These are phyloP conservation scores for Themeda triandra DNA, from an alignment of 176 grass and related monocot genomes.

Conservation along the genomic window DNA sequence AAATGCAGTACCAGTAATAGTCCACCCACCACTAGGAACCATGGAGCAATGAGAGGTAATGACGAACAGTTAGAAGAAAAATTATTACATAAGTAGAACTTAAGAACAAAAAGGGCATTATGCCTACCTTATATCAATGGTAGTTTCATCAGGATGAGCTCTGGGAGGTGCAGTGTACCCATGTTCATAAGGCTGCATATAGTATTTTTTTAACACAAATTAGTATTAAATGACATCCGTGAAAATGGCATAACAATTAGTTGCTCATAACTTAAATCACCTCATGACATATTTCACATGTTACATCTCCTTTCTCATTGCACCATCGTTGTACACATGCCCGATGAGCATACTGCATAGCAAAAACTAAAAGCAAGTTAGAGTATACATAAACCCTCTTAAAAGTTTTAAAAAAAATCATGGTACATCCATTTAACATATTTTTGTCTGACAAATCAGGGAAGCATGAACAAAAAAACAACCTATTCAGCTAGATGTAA, in stretches of 20 bases:
- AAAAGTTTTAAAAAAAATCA: background rate
- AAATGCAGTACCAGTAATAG: conserved; percentile 57
- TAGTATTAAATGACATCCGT: background rate
- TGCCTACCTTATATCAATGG: conserved; percentile 80
- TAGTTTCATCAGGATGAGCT: conserved; percentile 70
- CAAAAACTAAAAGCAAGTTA: conserved; percentile 27
- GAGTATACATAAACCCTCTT: background rate
- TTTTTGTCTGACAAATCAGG: background rate
- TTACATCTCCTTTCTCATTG: conserved; percentile 90
- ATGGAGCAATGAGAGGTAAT: conserved; percentile 22
- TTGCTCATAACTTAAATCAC: conserved; percentile 24
- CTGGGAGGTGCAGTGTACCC: conserved; percentile 82
- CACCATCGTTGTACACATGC: conserved; percentile 87
- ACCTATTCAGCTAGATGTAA: background rate
- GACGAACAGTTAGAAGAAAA: background rate
- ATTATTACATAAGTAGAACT: background rate
- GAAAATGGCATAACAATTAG: background rate
- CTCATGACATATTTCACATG: conserved; percentile 87
- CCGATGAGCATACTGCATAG: conserved; percentile 83
- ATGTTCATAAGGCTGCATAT: conserved; percentile 72
- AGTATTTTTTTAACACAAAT: conserved; percentile 32
- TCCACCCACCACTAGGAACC: conserved; percentile 57
- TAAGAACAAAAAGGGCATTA: conserved; percentile 3
- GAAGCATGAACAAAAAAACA: conserved; percentile 1
- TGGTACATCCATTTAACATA: background rate